Percentiles rank a stretch among this genome's conserved stretches.
Conservation (phyloP, 371 early-diverging fungal genomes). For the Capniomyces stellatus region DNA sequence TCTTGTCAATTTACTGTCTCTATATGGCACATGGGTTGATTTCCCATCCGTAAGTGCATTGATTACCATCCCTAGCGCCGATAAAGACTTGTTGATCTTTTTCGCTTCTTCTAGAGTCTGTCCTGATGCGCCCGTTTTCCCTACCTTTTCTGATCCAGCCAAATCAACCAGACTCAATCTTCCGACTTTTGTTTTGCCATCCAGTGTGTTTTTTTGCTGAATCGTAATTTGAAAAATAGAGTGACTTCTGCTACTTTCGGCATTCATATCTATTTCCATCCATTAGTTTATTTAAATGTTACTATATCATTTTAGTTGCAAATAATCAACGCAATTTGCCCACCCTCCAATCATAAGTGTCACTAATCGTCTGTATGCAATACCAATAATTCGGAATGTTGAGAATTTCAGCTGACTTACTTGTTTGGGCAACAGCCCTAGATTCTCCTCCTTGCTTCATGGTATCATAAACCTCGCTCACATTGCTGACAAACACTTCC, state of each 20-base stretch:
- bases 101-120: conserved; percentile 94
- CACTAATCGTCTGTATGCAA: too few relatives aligned
- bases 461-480: conserved; percentile 88
- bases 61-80: conserved; percentile 95
- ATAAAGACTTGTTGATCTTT: conserved; percentile 91
- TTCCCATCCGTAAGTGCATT: conserved; percentile 51
- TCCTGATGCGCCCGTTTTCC: conserved; percentile 90
- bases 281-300: too few relatives aligned
- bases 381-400: too few relatives aligned
- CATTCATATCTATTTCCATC: conserved; percentile 97
- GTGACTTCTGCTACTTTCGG: conserved; percentile 88
- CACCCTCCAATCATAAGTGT: too few relatives aligned
- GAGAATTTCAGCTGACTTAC: too few relatives aligned
- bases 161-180: conserved; percentile 59
- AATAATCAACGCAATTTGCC: too few relatives aligned
- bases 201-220: conserved; percentile 73
- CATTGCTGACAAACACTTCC: conserved; percentile 81
- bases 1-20: conserved; percentile 96
- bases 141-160: conserved; percentile 90
- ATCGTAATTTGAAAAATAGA: conserved; percentile 92
- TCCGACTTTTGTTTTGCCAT: conserved; percentile 82
- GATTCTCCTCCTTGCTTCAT: conserved; percentile 78
- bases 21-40: conserved; percentile 93
- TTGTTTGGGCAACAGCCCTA: conserved; percentile 84
- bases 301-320: too few relatives aligned